phyloP scores from a whole-genome alignment of 805 yeast species.

The Clavispora santaluciae region DNA sequence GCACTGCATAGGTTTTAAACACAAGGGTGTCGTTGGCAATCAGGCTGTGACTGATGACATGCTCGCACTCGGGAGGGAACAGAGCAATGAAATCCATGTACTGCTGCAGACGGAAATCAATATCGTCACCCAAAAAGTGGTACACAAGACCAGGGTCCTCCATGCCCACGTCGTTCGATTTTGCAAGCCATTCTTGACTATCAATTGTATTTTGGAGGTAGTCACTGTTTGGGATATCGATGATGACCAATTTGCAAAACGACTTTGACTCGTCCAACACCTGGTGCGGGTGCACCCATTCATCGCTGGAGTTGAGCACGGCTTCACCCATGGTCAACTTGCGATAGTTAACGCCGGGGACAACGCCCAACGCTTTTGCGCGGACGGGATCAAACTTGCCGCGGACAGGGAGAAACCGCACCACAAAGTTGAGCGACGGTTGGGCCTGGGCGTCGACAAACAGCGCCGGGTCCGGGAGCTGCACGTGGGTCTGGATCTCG shows the following conservation, averaged over 20 bases:
- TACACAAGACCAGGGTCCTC: constrained; percentile 54
- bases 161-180: constrained; percentile 23
- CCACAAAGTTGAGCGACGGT: constrained; percentile 60
- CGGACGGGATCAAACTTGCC: constrained; percentile 69
- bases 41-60: constrained; percentile 68
- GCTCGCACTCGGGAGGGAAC: constrained; percentile 51
- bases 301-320: constrained; percentile 57
- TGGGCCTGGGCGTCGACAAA: constrained; percentile 27
- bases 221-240: constrained; percentile 63
- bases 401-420: constrained; percentile 60
- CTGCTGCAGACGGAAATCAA: constrained; percentile 40
- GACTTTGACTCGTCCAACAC: constrained; percentile 61
- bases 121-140: constrained; percentile 67
- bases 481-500: constrained; percentile 36
- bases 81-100: constrained; percentile 48
- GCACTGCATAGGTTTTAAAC: constrained; percentile 50
- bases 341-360: constrained; percentile 56
- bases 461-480: constrained; percentile 22
- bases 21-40: constrained; percentile 59
- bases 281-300: constrained; percentile 56
- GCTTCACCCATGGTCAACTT: constrained; percentile 55
- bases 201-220: constrained; percentile 35
- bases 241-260: constrained; percentile 57
- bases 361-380: constrained; percentile 68
- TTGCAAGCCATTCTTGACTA: constrained; percentile 28